phyloP scores from a whole-genome alignment of 1,284 basidiomycete genomes.

The Cutaneotrichosporon dermatis region DNA sequence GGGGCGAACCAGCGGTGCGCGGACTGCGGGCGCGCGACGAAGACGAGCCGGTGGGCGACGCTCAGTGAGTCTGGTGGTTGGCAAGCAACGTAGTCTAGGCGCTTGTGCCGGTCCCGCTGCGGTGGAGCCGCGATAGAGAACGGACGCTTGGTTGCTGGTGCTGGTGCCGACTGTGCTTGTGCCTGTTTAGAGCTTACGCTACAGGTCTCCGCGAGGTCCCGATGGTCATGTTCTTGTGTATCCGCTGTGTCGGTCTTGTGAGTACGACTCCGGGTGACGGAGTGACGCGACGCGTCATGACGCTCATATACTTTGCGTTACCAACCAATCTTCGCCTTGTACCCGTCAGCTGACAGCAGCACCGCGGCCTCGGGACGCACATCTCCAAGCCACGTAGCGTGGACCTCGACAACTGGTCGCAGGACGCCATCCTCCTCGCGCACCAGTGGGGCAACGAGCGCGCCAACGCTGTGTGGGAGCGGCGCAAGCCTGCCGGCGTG shows the following conservation, averaged over 20 bases:
- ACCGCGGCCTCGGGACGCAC: slow-evolving; percentile 54
- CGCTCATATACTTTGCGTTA: too few relatives aligned
- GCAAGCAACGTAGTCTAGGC: neutral
- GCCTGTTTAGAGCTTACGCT: neutral
- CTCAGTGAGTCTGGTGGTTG: slow-evolving; percentile 27
- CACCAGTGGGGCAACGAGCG: slow-evolving; percentile 47
- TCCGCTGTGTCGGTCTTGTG: slow-evolving; percentile 51
- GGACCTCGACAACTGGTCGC: slow-evolving; percentile 53
- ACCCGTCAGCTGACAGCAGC: slow-evolving; percentile 19
- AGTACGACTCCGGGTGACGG: neutral
- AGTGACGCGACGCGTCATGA: neutral
- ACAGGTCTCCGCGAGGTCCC: slow-evolving; percentile 43
- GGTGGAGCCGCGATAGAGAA: neutral
- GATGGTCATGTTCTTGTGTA: slow-evolving; percentile 54
- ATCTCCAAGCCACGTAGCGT: slow-evolving; percentile 53
- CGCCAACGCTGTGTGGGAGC: slow-evolving; percentile 49
- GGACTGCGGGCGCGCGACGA: slow-evolving; percentile 49
- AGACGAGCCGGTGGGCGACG: slow-evolving; percentile 46
- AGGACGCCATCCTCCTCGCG: slow-evolving; percentile 46
- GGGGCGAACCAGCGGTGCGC: slow-evolving; percentile 49
- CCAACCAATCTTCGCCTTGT: too few relatives aligned
- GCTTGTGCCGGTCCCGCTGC: neutral
- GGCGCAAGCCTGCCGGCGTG: slow-evolving; percentile 22
- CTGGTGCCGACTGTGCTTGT: slow-evolving; percentile 1
- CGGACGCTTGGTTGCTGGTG: too few relatives aligned